These are phyloP conservation scores for Tricholomella constricta DNA, from an alignment of 768 basidiomycete species.

Conservation along the genomic window DNA sequence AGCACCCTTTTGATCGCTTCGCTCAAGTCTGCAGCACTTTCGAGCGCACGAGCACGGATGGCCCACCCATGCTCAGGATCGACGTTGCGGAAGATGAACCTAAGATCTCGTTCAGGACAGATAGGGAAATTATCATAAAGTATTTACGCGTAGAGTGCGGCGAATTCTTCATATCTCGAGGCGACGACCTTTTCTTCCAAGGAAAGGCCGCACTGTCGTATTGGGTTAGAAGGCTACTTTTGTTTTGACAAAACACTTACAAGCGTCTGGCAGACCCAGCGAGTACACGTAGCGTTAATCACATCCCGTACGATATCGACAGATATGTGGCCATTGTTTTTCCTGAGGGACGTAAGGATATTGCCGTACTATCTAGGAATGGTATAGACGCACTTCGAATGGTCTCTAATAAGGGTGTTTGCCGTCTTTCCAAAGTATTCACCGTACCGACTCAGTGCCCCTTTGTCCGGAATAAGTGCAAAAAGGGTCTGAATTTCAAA, in stretches of 20 bases:
- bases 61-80: conserved; percentile 25
- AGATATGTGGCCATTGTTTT: conserved; percentile 5
- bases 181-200: background rate
- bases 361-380: background rate
- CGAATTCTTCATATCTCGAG: conserved; percentile 14
- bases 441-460: conserved; percentile 16
- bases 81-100: conserved; percentile 23
- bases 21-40: conserved; percentile 10
- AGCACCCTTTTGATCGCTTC: conserved; percentile 9
- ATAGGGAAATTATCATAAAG: background rate
- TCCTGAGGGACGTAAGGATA: conserved; percentile 1
- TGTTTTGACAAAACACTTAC: conserved; percentile 11
- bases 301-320: conserved; percentile 26
- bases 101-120: background rate
- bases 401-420: conserved; percentile 11
- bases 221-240: background rate
- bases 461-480: conserved; percentile 20
- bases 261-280: conserved; percentile 28
- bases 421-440: conserved; percentile 18
- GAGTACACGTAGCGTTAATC: conserved; percentile 26
- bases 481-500: conserved; percentile 16
- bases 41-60: conserved; percentile 16
- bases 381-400: conserved; percentile 4
- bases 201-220: conserved; percentile 10
- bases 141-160: conserved; percentile 20